These are phyloP conservation scores for Botrytis hyacinthi DNA, from an alignment of 2,329 filamentous ascomycete genomes.

Conservation along the genomic window DNA sequence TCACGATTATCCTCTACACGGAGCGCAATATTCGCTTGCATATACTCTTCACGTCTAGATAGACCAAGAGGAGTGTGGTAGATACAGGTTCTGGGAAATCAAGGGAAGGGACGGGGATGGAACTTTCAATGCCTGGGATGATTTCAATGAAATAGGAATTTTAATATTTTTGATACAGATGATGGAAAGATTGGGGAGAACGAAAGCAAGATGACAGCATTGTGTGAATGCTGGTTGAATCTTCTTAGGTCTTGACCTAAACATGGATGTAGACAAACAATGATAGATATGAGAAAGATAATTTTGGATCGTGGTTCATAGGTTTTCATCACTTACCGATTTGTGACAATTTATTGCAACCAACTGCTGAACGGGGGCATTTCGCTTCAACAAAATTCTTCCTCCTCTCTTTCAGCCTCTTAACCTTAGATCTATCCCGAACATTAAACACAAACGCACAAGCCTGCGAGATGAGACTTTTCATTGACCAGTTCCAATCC, in stretches of 20 bases:
- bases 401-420: neutral
- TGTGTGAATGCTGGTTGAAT: neutral
- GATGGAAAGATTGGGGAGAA: neutral
- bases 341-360: neutral
- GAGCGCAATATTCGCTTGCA: constrained; percentile 13
- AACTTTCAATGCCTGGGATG: constrained; percentile 5
- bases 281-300: neutral
- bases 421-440: neutral
- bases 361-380: neutral
- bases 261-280: constrained; percentile 7
- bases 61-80: neutral
- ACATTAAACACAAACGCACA: neutral
- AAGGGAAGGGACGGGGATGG: neutral
- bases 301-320: neutral
- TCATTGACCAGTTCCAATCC: neutral
- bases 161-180: constrained; percentile 2
- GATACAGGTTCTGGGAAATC: neutral
- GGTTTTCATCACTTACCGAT: neutral
- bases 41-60: neutral
- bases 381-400: neutral
- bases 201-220: neutral
- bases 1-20: constrained; percentile 6
- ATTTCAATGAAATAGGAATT: constrained; percentile 3
- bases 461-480: neutral
- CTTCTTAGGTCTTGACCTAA: neutral